Percentiles rank a stretch among this genome's conserved stretches.
phyloP scores from a whole-genome alignment of 345 rosid species.

The Gossypium sturtianum region DNA sequence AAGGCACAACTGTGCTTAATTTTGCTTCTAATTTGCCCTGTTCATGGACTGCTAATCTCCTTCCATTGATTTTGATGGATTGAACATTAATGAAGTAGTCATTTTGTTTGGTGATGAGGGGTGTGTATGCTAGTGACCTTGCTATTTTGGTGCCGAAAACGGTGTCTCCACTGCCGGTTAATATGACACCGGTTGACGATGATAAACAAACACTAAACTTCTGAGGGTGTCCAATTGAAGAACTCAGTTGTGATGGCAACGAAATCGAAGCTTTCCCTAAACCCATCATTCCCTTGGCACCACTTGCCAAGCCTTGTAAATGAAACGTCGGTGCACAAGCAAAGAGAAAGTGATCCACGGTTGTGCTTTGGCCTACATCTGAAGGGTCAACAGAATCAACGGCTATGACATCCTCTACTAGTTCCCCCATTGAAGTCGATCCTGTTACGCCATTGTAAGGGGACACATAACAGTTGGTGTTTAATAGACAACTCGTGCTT shows the following conservation, averaged over 20 bases:
- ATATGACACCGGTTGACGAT: slow-evolving; percentile 38
- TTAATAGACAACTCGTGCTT: not conserved
- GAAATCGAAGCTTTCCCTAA: slow-evolving; percentile 50
- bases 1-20: slow-evolving; percentile 62
- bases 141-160: slow-evolving; percentile 33
- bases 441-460: slow-evolving; percentile 28
- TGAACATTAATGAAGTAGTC: slow-evolving; percentile 47
- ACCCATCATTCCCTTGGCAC: slow-evolving; percentile 54
- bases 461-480: slow-evolving; percentile 33
- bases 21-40: slow-evolving; percentile 21
- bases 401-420: slow-evolving; percentile 37
- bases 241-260: slow-evolving; percentile 50
- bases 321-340: slow-evolving; percentile 34
- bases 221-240: slow-evolving; percentile 25
- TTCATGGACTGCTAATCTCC: slow-evolving; percentile 22
- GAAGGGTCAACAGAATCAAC: slow-evolving; percentile 30
- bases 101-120: slow-evolving; percentile 25
- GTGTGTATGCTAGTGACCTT: slow-evolving; percentile 50
- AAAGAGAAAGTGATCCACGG: slow-evolving; percentile 34
- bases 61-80: slow-evolving; percentile 50
- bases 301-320: slow-evolving; percentile 45
- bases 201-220: slow-evolving; percentile 50
- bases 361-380: slow-evolving; percentile 6
- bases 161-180: slow-evolving; percentile 27
- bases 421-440: slow-evolving; percentile 35